Evolutionary conservation across 768 basidiomycete species (phyloP).

Genomic region (Mycena galericulata): DNA sequence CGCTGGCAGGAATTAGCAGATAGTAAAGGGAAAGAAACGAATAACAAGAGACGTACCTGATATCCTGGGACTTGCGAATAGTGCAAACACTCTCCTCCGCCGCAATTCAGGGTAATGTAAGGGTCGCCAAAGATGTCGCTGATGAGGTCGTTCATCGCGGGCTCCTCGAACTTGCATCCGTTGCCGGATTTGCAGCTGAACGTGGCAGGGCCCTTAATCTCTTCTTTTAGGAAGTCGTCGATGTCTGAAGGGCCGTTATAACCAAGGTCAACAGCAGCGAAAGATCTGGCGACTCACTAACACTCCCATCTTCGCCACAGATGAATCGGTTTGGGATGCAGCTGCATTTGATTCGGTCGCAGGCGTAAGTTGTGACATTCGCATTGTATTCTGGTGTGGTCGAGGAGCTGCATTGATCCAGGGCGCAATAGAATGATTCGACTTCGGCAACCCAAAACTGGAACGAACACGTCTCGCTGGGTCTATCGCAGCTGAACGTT

Average conservation of each 20-base stretch:
- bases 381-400: constrained; percentile 63
- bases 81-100: constrained; percentile 94
- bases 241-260: constrained; percentile 70
- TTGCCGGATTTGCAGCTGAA: constrained; percentile 82
- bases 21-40: neutral
- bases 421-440: constrained; percentile 95
- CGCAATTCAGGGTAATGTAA: constrained; percentile 88
- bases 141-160: constrained; percentile 96
- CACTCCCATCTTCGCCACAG: constrained; percentile 94
- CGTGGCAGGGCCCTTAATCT: constrained; percentile 90
- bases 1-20: constrained; percentile 52
- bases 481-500: constrained; percentile 90
- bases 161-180: constrained; percentile 93
- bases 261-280: neutral
- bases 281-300: constrained; percentile 69
- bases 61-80: constrained; percentile 97
- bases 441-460: constrained; percentile 98
- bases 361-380: constrained; percentile 83
- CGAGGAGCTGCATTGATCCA: constrained; percentile 75
- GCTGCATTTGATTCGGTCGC: constrained; percentile 87
- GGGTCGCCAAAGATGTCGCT: constrained; percentile 93
- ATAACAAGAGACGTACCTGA: constrained; percentile 58
- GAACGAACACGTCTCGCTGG: constrained; percentile 81
- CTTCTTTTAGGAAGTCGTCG: constrained; percentile 89
- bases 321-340: constrained; percentile 96